A percentile compares a stretch with the other conserved stretches of the same genome.
Evolutionary conservation across 2,329 filamentous ascomycete species (phyloP).

Genomic region (Xylariaceae sp.): DNA sequence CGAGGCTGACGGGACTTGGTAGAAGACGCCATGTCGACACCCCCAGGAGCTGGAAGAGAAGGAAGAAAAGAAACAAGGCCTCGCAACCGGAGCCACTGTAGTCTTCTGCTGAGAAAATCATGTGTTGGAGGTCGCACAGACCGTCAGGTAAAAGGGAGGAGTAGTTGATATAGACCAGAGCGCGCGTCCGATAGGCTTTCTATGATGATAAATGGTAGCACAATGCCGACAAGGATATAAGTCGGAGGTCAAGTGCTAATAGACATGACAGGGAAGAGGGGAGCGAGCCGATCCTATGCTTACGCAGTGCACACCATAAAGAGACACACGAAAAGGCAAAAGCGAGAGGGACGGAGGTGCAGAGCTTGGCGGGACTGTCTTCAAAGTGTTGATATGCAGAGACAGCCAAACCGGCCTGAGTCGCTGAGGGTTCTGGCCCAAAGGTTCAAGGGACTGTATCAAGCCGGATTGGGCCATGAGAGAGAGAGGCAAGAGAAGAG

Average conservation of each 20-base stretch:
- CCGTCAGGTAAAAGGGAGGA: too few relatives aligned
- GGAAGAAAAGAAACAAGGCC: too few relatives aligned
- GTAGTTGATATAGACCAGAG: too few relatives aligned
- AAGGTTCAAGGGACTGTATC: conserved; percentile 1
- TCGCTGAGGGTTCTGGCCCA: not conserved
- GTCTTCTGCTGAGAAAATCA: too few relatives aligned
- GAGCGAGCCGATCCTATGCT: conserved; percentile 10
- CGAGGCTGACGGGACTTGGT: conserved; percentile 32
- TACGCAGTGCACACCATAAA: conserved; percentile 9
- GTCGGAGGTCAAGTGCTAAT: conserved; percentile 8
- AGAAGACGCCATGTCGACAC: conserved; percentile 14
- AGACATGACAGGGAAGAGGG: conserved; percentile 9
- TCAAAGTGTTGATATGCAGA: too few relatives aligned
- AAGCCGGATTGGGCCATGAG: not conserved
- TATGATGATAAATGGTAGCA: conserved; percentile 13
- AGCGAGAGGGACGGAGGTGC: conserved; percentile 7
- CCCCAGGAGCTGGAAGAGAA: too few relatives aligned
- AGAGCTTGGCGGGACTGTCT: too few relatives aligned
- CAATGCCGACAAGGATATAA: conserved; percentile 14
- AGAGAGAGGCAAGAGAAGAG: too few relatives aligned
- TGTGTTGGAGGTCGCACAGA: too few relatives aligned
- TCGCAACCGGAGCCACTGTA: too few relatives aligned
- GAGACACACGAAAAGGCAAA: conserved; percentile 12
- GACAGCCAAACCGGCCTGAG: too few relatives aligned
- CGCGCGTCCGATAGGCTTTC: conserved; percentile 15